These are phyloP conservation scores for Saccharum hybrid DNA, from an alignment of 202 grass and related monocot genomes.

Conservation along the genomic window DNA sequence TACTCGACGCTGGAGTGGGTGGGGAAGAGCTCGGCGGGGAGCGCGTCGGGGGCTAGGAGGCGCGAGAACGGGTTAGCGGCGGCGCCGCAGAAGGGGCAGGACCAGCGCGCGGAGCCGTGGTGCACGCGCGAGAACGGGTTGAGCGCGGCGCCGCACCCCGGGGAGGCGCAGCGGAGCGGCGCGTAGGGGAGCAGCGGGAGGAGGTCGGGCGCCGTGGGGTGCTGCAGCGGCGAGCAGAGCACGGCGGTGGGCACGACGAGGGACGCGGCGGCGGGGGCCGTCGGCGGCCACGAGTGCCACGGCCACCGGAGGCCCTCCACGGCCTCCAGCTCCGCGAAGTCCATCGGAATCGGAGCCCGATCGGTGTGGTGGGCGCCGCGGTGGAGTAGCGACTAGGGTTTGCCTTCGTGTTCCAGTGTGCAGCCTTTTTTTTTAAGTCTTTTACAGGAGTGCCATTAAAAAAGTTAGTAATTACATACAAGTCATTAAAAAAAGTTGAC, in stretches of 20 bases:
- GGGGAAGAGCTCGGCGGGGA: constrained; percentile 96
- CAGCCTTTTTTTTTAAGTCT: not conserved
- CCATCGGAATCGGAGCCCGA: constrained; percentile 61
- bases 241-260: constrained; percentile 88
- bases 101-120: constrained; percentile 72
- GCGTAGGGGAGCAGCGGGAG: constrained; percentile 85
- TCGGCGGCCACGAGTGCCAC: constrained; percentile 86
- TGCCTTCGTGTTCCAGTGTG: constrained; percentile 22
- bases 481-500: too few species aligned
- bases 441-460: too few species aligned
- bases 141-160: constrained; percentile 65
- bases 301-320: constrained; percentile 96
- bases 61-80: constrained; percentile 67
- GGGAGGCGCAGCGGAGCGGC: constrained; percentile 63
- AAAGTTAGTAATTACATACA: too few species aligned
- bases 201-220: constrained; percentile 55
- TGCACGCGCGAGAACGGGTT: constrained; percentile 84
- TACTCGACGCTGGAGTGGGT: constrained; percentile 97
- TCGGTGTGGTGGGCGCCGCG: not conserved
- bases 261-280: constrained; percentile 63
- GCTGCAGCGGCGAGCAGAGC: constrained; percentile 77
- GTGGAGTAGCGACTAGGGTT: constrained; percentile 54
- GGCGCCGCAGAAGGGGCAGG: constrained; percentile 80
- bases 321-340: constrained; percentile 95
- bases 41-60: constrained; percentile 62